phyloP scores from a whole-genome alignment of 2,329 filamentous ascomycete genomes.

The Waltergamsia citrina region DNA sequence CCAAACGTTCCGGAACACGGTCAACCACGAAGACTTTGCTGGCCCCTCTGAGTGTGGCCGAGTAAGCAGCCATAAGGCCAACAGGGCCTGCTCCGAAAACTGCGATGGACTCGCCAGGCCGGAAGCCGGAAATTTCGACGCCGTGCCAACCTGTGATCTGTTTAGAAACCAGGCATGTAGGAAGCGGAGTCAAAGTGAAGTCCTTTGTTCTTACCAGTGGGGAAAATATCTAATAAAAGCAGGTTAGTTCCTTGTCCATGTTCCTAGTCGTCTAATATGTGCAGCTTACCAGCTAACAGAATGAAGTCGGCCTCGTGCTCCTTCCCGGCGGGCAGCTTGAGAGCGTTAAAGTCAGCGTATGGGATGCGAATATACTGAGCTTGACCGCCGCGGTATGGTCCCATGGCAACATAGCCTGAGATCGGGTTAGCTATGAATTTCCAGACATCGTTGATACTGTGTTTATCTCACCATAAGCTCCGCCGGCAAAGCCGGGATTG shows the following conservation, averaged over 20 bases:
- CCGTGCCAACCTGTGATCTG: constrained; percentile 40
- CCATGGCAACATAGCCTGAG: constrained; percentile 49
- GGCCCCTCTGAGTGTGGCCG: constrained; percentile 49
- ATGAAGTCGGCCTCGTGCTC: constrained; percentile 54
- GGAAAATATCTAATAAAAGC: constrained; percentile 23
- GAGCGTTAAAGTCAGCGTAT: constrained; percentile 57
- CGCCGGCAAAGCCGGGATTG: constrained; percentile 24
- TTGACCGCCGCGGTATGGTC: constrained; percentile 31
- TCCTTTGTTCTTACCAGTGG: constrained; percentile 13
- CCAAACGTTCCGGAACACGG: constrained; percentile 48
- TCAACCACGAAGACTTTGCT: constrained; percentile 54
- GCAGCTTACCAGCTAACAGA: constrained; percentile 32
- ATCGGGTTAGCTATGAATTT: neutral
- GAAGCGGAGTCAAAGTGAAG: too few species aligned
- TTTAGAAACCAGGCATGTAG: too few species aligned
- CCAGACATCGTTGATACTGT: neutral
- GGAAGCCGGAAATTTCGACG: constrained; percentile 46
- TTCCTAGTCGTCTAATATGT: constrained; percentile 19
- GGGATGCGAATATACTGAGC: constrained; percentile 57
- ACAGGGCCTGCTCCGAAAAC: constrained; percentile 58
- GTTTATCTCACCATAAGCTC: constrained; percentile 17
- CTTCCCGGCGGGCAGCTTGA: constrained; percentile 49
- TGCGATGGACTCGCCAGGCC: constrained; percentile 51
- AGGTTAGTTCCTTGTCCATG: too few species aligned
- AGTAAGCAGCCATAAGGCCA: constrained; percentile 58